Base-by-base conservation (phyloP, 2,329 filamentous ascomycete genomes). In the Byssothecium circinans region DNA sequence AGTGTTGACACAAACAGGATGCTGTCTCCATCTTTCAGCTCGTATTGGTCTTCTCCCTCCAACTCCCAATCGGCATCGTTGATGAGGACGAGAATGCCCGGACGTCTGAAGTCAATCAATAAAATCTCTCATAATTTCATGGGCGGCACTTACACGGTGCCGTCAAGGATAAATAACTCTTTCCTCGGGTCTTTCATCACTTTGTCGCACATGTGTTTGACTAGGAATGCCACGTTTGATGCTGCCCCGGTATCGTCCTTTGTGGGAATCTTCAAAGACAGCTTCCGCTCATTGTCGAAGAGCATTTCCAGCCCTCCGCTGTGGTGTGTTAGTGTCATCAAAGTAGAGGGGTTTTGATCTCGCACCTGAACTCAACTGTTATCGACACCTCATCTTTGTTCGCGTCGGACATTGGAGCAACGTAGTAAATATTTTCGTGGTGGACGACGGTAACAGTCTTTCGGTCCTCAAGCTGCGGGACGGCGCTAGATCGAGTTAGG, bases 51-150 rank as follows among this genome's bases (percentile, higher is more conserved):
- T 73, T 97, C 92, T 15, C 91, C 94, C 73, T 97, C 94, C 11
- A 99, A 82, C 72, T 97, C 94, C 94, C 94, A 99, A 71, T 99
- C 94, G 20, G 91, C 89, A 62, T 99, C 94, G 68, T 99, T 99
- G 71, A 99, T 95, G 47, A 99, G 80, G 22, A 96, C 92, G 35
- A 99, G 82, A 69, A 99, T 96, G 2, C 94, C 94, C 4, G 94
- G 94, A 43, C 94, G 91, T 51, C 92, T 97, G 20, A n/a, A 57
- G 62, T 43, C 67, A 15, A 2, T 32, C 19, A 4, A 27, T 7
- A 1, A 22, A 7, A 22, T 11, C 6, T 6, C 25, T 27, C n/a
- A n/a, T n/a, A 8, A 19, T 4, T 25, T 33, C 18, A 17, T 14
- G 45, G 37, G 12, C 10, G 15, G 30, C 1, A 83, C 90, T 69